phyloP scores from a whole-genome alignment of 129 eudicot genomes.

The Mikania micrantha region DNA sequence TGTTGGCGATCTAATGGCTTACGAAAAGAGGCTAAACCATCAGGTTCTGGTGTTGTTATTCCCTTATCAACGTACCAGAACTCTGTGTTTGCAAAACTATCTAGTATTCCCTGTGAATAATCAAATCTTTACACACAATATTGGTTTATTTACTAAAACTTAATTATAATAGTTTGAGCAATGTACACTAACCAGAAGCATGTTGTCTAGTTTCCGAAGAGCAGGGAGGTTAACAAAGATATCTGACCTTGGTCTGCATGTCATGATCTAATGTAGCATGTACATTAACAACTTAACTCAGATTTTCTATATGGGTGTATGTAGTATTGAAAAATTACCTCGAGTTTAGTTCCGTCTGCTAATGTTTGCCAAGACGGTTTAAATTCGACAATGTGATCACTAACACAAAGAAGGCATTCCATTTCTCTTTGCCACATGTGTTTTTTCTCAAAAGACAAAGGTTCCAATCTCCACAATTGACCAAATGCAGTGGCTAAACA shows the following conservation, averaged over 20 bases:
- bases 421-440: conserved; percentile 87
- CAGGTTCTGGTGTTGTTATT: conserved; percentile 54
- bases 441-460: conserved; percentile 69
- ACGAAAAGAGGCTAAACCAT: conserved; percentile 61
- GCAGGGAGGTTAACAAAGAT: conserved; percentile 85
- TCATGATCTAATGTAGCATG: conserved; percentile 62
- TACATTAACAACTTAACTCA: not conserved
- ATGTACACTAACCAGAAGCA: conserved; percentile 69
- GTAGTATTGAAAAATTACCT: conserved; percentile 40
- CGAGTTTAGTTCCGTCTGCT: conserved; percentile 77
- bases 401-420: conserved; percentile 81
- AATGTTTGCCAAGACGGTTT: conserved; percentile 90
- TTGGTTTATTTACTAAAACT: not conserved
- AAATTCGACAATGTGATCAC: conserved; percentile 89
- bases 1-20: conserved; percentile 76
- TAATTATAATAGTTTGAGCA: not conserved
- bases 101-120: conserved; percentile 66
- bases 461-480: conserved; percentile 92
- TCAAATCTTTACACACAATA: not conserved
- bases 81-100: conserved; percentile 71
- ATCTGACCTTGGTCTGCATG: conserved; percentile 80
- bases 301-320: not conserved
- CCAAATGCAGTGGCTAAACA: conserved; percentile 79
- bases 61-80: conserved; percentile 99
- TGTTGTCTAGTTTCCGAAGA: conserved; percentile 86